Base-by-base conservation (phyloP, 352 stramenopile genomes). In the Phytopythium delawarense region DNA sequence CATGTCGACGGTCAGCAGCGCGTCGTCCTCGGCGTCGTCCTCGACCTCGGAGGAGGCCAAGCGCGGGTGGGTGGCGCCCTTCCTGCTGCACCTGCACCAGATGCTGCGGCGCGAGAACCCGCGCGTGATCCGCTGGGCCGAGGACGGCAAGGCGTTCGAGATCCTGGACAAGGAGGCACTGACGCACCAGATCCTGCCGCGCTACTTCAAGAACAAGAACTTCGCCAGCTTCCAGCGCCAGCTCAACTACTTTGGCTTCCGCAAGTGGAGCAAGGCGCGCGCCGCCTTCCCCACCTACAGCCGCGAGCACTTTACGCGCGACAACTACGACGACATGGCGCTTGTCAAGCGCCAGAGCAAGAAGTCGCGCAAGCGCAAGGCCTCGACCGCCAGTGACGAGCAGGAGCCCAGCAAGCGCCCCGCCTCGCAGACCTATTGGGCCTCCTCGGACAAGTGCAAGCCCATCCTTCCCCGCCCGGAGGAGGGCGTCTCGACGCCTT, bases 151-250 rank as follows among this genome's bases (percentile, higher is more conserved):
- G 60, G 78, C 83, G 18, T 95, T 96, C 70, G 74, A 94, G 68
- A 96, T 96, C 61, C 66, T 90, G 42, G 84, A 96, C 76, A 93
- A 92, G 71, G 71, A 81, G 11, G 75, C 77, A 30, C 79, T 98
- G 52, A 94, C 96, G 58, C 69, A 88, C 25, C 80, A 95, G 70
- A 84, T 98, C 40, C 72, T 98, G 25, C 92, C 94, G 18, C 88
- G 90, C 61, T 98, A 98, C 75, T 98, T 98, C 62, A 98, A 97
- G 74, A 96, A 98, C 78, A 92, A 94, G 66, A 97, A 94, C 70
- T 98, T 98, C 74, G 93, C 94, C n/a, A 98, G 91, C 58, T 96
- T 98, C 62, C 89, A 97, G 67, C 88, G 94, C 23, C 92, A 98
- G 70, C 83, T 98, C 55, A 98, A 97, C 79, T 98, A 98, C 77